These are phyloP conservation scores for Tricladium varicosporioides DNA, from an alignment of 2,329 filamentous ascomycete species.

Conservation along the genomic window DNA sequence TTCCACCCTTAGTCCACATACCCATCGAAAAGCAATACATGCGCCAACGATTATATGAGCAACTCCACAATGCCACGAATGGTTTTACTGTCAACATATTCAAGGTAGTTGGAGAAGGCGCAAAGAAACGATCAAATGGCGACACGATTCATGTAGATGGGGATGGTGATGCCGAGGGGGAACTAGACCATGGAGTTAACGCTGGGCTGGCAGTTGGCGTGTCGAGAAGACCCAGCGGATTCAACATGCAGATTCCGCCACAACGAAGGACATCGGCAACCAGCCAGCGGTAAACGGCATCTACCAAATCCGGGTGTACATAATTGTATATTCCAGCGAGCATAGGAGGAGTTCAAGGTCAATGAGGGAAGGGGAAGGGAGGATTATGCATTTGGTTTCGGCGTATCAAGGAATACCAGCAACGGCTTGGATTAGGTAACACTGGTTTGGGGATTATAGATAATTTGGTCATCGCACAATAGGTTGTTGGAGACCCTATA, in stretches of 20 bases:
- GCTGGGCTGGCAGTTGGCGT: slow-evolving; percentile 18
- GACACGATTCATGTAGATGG: slow-evolving; percentile 45
- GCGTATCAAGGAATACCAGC: too few relatives aligned
- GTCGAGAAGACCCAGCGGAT: slow-evolving; percentile 18
- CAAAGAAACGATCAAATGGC: slow-evolving; percentile 51
- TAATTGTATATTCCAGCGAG: too few relatives aligned
- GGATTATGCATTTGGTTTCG: too few relatives aligned
- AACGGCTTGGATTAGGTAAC: too few relatives aligned
- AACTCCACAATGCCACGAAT: slow-evolving; percentile 65
- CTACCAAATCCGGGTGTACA: too few relatives aligned
- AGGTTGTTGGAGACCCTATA: too few relatives aligned
- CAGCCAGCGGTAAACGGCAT: slow-evolving; percentile 5
- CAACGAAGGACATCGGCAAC: slow-evolving; percentile 7
- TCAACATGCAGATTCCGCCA: slow-evolving; percentile 24
- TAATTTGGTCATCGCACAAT: too few relatives aligned
- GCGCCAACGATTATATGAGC: slow-evolving; percentile 60
- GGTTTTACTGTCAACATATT: slow-evolving; percentile 65
- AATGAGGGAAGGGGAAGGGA: too few relatives aligned
- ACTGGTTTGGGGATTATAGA: too few relatives aligned
- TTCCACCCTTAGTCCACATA: slow-evolving; percentile 61
- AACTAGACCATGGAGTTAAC: slow-evolving; percentile 45
- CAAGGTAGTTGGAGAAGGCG: slow-evolving; percentile 52
- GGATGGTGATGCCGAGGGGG: slow-evolving; percentile 56
- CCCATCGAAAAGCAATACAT: slow-evolving; percentile 64
- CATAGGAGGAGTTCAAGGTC: too few relatives aligned